Evolutionary conservation across 2,329 filamentous ascomycete species (phyloP), one percentile per base, ranked within the genome.

Genomic region (Neonectria hederae): DNA sequence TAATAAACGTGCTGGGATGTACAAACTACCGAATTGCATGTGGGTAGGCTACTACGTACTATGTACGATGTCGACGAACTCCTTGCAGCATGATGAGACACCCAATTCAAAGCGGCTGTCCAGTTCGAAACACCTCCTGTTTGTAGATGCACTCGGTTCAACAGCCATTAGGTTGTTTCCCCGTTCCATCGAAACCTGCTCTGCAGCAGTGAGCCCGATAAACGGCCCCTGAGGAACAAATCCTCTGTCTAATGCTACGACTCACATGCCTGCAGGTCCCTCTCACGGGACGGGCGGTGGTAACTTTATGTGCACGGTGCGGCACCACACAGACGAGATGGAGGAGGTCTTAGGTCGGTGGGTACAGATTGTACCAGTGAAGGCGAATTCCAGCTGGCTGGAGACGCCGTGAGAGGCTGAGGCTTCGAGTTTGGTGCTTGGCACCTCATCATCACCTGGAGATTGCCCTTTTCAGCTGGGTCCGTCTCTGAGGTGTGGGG

Each of bases 381-480:
- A 48, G 22, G 45, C n/a, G 24, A 26, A 48, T 48, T 48, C 45
- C 24, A 26, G 24, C 45, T 26, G 45, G 28, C 26, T 59, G 26
- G 56, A 35, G 48, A 35, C 26, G 10, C 48, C 30, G 26, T 35
- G 48, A 52, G 26, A 52, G 48, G 48, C 48, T 30, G 46, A 38
- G 14, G 14, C 14, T 8, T n/a, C 35, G 6, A 38, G 35, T 17
- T 38, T n/a, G 35, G 35, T 38, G 35, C 35, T 38, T 38, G 35
- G 35, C 17, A 38, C 7, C 10, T 43, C 40, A 19, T 8, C 40
- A 43, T 26, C 48, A 45, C 48, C 21, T 45, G 22, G 38, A 59
- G 51, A 19, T 53, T 59, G 22, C 57, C 57, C 52, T 53, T 59
- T 59, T 46, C 49, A 59, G 57, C 48, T 46, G 35, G 35, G 35